phyloP scores from a whole-genome alignment of 2,329 filamentous ascomycete genomes.

The Ophiosphaerella narmari region DNA sequence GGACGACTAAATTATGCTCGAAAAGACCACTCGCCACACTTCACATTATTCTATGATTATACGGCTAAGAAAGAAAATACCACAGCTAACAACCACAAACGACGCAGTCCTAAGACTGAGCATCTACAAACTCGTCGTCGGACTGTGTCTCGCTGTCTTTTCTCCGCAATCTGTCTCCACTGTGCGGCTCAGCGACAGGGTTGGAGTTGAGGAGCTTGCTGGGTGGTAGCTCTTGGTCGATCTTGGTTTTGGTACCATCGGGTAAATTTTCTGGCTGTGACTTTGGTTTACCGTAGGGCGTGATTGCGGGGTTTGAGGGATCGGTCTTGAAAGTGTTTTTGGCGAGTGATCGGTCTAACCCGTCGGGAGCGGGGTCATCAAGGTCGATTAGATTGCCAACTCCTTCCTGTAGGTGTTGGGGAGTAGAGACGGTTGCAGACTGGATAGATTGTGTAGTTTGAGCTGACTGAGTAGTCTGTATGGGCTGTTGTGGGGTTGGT shows the following conservation, averaged over 20 bases:
- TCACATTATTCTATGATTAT: neutral
- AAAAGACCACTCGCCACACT: too few relatives aligned
- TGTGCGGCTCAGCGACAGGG: conserved; percentile 19
- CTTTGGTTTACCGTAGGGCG: conserved; percentile 11
- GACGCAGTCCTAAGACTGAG: conserved; percentile 17
- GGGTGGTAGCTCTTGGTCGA: conserved; percentile 26
- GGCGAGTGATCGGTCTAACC: conserved; percentile 5
- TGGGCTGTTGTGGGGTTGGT: neutral
- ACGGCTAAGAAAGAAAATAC: neutral
- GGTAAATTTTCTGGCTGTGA: conserved; percentile 8
- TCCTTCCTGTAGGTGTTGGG: conserved; percentile 23
- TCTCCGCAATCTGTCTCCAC: conserved; percentile 30
- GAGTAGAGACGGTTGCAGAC: conserved; percentile 8
- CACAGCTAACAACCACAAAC: neutral
- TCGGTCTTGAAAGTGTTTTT: conserved; percentile 9
- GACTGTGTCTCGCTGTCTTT: conserved; percentile 50
- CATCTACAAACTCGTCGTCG: conserved; percentile 56
- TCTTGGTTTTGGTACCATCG: conserved; percentile 11
- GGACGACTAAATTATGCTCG: too few relatives aligned
- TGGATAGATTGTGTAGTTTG: conserved; percentile 6
- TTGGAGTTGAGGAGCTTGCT: conserved; percentile 36
- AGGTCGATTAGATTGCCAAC: conserved; percentile 62
- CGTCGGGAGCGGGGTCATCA: conserved; percentile 47
- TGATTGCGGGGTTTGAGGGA: conserved; percentile 4
- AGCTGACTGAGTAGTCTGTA: conserved; percentile 7